A percentile compares a stretch with the other conserved stretches of the same genome.
These are phyloP conservation scores for Pythium sp. DNA, from an alignment of 352 stramenopile genomes.

Conservation along the genomic window DNA sequence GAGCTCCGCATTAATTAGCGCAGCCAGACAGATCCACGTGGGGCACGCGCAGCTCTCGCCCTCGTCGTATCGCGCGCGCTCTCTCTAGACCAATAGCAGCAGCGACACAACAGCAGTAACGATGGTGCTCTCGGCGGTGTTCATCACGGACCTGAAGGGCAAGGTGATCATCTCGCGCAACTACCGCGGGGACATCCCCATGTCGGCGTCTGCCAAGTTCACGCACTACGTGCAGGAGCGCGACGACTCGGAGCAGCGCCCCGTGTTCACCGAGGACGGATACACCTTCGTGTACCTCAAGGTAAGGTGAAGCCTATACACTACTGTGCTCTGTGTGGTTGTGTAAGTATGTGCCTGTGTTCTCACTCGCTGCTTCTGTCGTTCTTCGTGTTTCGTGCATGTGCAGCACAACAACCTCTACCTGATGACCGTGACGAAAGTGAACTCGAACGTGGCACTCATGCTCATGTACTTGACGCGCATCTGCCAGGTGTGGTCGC, in stretches of 20 bases:
- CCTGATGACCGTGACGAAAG: slow-evolving; percentile 97
- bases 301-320: slow-evolving; percentile 28
- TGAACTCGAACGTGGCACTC: slow-evolving; percentile 98
- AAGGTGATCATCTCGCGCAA: slow-evolving; percentile 99
- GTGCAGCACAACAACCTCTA: slow-evolving; percentile 98
- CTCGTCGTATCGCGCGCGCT: background rate
- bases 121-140: slow-evolving; percentile 98
- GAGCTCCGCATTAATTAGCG: background rate
- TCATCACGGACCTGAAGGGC: slow-evolving; percentile 98
- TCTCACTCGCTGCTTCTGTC: too few species aligned
- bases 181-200: slow-evolving; percentile 98
- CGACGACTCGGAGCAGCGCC: slow-evolving; percentile 92
- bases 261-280: slow-evolving; percentile 92
- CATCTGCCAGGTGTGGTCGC: slow-evolving; percentile 58
- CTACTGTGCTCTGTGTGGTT: background rate
- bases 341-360: background rate
- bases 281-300: slow-evolving; percentile 96
- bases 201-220: slow-evolving; percentile 90
- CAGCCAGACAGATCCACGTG: background rate
- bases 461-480: slow-evolving; percentile 94
- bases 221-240: slow-evolving; percentile 92
- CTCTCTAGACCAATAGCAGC: background rate
- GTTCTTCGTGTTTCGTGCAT: slow-evolving; percentile 1
- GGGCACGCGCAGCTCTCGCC: background rate
- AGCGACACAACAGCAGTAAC: background rate